Percentiles rank a stretch among this genome's conserved stretches.
Conservation (phyloP, 768 basidiomycete species). For the Hemileccinum impolitum region DNA sequence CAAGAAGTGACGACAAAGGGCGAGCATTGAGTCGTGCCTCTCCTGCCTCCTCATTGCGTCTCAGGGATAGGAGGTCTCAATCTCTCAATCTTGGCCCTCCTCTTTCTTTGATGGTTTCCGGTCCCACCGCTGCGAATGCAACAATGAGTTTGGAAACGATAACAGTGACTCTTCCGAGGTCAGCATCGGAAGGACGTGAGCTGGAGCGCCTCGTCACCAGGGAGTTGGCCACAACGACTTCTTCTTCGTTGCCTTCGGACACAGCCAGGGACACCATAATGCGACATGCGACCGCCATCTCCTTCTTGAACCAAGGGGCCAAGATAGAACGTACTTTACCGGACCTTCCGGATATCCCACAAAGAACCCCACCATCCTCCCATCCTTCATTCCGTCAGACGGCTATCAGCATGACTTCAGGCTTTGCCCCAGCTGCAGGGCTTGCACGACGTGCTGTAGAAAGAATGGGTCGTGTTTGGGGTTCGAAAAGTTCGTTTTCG, state of each 20-base stretch:
- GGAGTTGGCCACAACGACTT: conserved; percentile 42
- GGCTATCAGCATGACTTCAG: conserved; percentile 69
- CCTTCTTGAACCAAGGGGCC: conserved; percentile 23
- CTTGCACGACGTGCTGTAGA: conserved; percentile 76
- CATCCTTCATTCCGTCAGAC: conserved; percentile 51
- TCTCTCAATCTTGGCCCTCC: conserved; percentile 52
- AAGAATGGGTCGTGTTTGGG: conserved; percentile 68
- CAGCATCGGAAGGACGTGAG: conserved; percentile 31
- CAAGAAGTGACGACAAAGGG: conserved; percentile 15
- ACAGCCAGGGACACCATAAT: conserved; percentile 27
- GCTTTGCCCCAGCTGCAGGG: conserved; percentile 69
- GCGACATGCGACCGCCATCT: conserved; percentile 19
- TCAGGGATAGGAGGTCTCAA: conserved; percentile 58
- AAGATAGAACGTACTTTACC: conserved; percentile 28
- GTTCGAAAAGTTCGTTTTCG: conserved; percentile 37
- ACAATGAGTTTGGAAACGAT: conserved; percentile 32
- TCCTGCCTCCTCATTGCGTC: conserved; percentile 43
- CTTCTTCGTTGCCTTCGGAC: conserved; percentile 27
- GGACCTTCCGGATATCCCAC: conserved; percentile 24
- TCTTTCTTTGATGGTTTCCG: conserved; percentile 27
- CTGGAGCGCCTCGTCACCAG: conserved; percentile 41
- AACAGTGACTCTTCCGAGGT: conserved; percentile 26
- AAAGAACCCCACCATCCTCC: conserved; percentile 10
- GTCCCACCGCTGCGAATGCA: conserved; percentile 22
- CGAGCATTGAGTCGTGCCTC: conserved; percentile 31